phyloP scores from a whole-genome alignment of 176 grass and related monocot species.

The Juncus inflexus region DNA sequence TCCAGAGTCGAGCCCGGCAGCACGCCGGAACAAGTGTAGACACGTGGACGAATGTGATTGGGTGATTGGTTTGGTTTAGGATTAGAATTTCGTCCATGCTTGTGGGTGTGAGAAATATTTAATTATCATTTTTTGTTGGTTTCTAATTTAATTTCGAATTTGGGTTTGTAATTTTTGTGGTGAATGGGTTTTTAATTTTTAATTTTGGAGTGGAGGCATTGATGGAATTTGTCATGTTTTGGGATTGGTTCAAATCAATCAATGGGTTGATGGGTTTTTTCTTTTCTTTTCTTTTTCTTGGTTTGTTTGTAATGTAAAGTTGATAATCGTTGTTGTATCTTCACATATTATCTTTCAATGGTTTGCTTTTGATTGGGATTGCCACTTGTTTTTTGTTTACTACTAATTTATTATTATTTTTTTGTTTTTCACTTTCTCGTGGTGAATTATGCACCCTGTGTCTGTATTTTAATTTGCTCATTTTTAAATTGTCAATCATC shows the following conservation, averaged over 20 bases:
- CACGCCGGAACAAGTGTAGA: slow-evolving; percentile 3
- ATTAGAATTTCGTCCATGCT: not conserved
- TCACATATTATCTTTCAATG: slow-evolving; percentile 7
- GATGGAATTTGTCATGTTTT: not conserved
- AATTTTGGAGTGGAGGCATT: not conserved
- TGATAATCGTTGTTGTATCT: slow-evolving; percentile 16
- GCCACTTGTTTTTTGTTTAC: not conserved
- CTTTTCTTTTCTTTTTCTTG: not conserved
- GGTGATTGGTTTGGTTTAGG: not conserved
- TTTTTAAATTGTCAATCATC: not conserved
- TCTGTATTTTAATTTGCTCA: not conserved
- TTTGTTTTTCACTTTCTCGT: not conserved
- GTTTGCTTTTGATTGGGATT: slow-evolving; percentile 17
- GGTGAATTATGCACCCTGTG: not conserved
- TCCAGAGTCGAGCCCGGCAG: slow-evolving; percentile 33
- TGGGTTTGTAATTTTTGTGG: not conserved
- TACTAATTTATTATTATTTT: no score
- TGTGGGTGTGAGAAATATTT: no score
- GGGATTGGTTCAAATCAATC: not conserved
- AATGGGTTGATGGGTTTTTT: not conserved
- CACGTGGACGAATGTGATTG: not conserved
- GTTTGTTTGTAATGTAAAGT: not conserved
- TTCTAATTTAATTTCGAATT: not conserved
- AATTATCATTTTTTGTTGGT: not conserved
- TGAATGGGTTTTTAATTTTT: not conserved